Percentiles rank a stretch among this genome's conserved stretches.
Evolutionary conservation across 1,284 basidiomycete species (phyloP).

Genomic region (Cryptococcus sp.): DNA sequence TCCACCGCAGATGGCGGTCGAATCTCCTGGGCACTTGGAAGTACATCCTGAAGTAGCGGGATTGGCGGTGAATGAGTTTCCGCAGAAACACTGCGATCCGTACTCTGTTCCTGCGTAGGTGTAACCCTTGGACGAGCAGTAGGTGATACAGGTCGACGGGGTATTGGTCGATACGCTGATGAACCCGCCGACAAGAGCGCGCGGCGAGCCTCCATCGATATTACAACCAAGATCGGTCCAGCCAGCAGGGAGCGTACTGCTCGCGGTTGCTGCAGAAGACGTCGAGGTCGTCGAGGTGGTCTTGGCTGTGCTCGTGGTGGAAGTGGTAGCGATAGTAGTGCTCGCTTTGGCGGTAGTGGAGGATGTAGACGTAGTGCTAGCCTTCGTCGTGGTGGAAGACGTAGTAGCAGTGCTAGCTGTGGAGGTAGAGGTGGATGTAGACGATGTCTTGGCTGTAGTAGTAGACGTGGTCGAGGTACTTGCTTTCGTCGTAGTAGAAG

Average conservation of each 20-base stretch:
- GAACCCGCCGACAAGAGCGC: conserved; percentile 5
- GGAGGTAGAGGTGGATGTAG: not conserved
- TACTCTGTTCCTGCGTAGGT: conserved; percentile 20
- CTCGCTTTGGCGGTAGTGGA: not conserved
- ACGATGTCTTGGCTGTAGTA: not conserved
- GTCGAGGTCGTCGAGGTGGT: conserved; percentile 13
- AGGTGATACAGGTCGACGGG: conserved; percentile 9
- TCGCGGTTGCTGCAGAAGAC: conserved; percentile 15
- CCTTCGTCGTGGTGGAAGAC: not conserved
- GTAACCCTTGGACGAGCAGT: conserved; percentile 16
- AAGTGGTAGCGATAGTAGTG: conserved; percentile 6
- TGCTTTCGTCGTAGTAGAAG: too few species aligned
- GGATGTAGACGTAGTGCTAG: not conserved
- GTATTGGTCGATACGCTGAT: conserved; percentile 4
- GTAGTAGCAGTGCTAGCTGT: not conserved
- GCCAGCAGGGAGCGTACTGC: conserved; percentile 23
- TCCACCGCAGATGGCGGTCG: conserved; percentile 14
- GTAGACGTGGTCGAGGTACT: not conserved
- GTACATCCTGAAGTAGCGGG: conserved; percentile 11
- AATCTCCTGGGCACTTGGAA: conserved; percentile 12
- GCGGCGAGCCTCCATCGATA: conserved; percentile 5
- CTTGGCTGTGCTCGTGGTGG: not conserved
- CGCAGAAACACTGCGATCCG: conserved; percentile 17
- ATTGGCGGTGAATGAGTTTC: conserved; percentile 4
- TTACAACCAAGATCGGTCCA: conserved; percentile 16